A percentile compares a stretch with the other conserved stretches of the same genome.
phyloP scores from a whole-genome alignment of 2,329 filamentous ascomycete species.

The Penicillium olsonii region DNA sequence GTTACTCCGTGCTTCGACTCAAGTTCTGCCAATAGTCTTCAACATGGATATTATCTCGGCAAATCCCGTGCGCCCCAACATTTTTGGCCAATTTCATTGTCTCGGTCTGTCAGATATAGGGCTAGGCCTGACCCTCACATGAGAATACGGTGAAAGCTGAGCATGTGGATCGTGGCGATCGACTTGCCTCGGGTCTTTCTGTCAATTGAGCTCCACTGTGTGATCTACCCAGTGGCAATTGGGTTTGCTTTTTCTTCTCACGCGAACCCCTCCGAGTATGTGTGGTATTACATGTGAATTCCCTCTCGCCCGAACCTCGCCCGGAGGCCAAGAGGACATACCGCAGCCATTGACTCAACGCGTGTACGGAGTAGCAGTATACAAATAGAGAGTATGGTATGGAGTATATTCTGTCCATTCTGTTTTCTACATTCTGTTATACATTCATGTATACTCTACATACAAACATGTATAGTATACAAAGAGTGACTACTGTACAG shows the following conservation, averaged over 20 bases:
- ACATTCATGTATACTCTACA: no score
- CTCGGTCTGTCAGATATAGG: background rate
- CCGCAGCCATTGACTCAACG: background rate
- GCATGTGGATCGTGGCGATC: conserved; percentile 14
- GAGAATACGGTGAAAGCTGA: conserved; percentile 10
- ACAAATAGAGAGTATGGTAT: no score
- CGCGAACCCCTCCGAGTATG: background rate
- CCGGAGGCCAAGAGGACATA: background rate
- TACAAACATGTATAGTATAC: no score
- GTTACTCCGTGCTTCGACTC: background rate
- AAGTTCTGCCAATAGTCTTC: no score
- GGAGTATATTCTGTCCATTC: no score
- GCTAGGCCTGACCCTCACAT: conserved; percentile 17
- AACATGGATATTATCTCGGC: background rate
- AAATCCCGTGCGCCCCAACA: conserved; percentile 2
- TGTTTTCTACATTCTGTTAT: no score
- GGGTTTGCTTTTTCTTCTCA: background rate
- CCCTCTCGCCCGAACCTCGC: background rate
- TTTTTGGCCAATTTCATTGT: background rate
- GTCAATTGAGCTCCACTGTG: conserved; percentile 6
- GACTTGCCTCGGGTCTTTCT: conserved; percentile 25
- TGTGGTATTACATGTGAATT: conserved; percentile 4
- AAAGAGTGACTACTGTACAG: no score
- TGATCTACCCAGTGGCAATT: conserved; percentile 15
- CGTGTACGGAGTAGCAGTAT: no score